Percentiles rank a stretch among this genome's conserved stretches.
These are phyloP conservation scores for Prunus kanzakura DNA, from an alignment of 306 rosid genomes.

Conservation along the genomic window DNA sequence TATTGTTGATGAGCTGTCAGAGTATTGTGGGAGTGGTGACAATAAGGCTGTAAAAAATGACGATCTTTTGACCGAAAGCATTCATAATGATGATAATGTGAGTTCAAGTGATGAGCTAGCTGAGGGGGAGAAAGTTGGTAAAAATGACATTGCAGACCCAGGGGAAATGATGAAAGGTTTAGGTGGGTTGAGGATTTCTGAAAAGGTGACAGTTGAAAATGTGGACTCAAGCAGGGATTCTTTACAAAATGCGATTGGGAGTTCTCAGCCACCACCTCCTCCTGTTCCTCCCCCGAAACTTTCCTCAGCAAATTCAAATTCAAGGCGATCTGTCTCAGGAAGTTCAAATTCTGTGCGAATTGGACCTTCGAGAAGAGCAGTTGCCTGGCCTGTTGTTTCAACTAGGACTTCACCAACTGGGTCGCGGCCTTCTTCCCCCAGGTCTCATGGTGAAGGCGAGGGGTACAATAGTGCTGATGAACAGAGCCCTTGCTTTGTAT, in stretches of 20 bases:
- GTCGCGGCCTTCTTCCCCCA: conserved; percentile 86
- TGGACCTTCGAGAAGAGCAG: conserved; percentile 67
- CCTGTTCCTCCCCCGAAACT: conserved; percentile 93
- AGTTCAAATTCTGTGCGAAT: conserved; percentile 45
- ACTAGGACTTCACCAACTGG: conserved; percentile 72
- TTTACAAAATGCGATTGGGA: conserved; percentile 20
- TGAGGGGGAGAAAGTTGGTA: conserved; percentile 40
- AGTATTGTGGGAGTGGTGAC: conserved; percentile 34
- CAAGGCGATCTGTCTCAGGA: conserved; percentile 51
- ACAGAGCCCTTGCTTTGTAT: conserved; percentile 67
- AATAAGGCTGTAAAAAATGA: conserved; percentile 42
- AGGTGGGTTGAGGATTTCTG: conserved; percentile 36
- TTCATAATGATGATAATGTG: conserved; percentile 43
- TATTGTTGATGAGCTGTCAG: conserved; percentile 49
- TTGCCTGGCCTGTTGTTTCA: conserved; percentile 69
- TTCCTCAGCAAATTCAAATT: conserved; percentile 44
- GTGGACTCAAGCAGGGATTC: conserved; percentile 39
- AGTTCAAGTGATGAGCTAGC: conserved; percentile 31
- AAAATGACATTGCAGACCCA: conserved; percentile 31
- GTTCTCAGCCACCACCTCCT: conserved; percentile 82
- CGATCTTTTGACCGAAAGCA: conserved; percentile 36
- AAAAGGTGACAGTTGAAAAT: conserved; percentile 32
- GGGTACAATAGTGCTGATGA: conserved; percentile 97
- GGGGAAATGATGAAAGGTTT: conserved; percentile 37
- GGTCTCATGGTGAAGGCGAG: conserved; percentile 85